Percentiles rank a stretch among this genome's conserved stretches.
These are phyloP conservation scores for Leishmania tarentolae DNA, from an alignment of 208 protist genomes.

Conservation along the genomic window DNA sequence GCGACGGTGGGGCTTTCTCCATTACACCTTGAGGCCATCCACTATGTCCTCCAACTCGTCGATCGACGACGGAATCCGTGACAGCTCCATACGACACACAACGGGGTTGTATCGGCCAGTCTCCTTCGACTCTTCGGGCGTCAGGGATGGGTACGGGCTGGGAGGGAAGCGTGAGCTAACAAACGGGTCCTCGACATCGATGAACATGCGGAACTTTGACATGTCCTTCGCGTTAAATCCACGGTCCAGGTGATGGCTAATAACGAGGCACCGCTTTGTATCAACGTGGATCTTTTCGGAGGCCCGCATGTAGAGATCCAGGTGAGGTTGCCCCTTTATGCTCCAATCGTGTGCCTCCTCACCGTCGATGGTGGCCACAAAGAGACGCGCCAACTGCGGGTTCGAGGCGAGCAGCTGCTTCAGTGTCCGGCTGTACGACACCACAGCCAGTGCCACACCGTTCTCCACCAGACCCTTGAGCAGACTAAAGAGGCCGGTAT, in stretches of 20 bases:
- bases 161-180: conserved; percentile 49
- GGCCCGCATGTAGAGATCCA: conserved; percentile 76
- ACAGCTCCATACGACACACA: conserved; percentile 55
- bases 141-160: conserved; percentile 56
- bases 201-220: conserved; percentile 84
- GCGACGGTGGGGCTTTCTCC: too few relatives aligned
- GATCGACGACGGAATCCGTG: conserved; percentile 64
- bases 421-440: conserved; percentile 82
- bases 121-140: conserved; percentile 20
- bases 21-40: conserved; percentile 27
- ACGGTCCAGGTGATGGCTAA: conserved; percentile 80
- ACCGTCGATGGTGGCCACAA: conserved; percentile 83
- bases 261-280: conserved; percentile 71
- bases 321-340: conserved; percentile 79
- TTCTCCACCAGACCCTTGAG: conserved; percentile 58
- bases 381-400: conserved; percentile 60
- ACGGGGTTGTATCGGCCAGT: conserved; percentile 54
- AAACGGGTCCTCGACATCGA: conserved; percentile 89
- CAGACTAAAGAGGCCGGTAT: conserved; percentile 53
- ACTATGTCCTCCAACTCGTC: conserved; percentile 85
- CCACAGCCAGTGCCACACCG: conserved; percentile 72
- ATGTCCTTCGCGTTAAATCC: conserved; percentile 67
- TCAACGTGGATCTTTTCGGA: conserved; percentile 89
- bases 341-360: conserved; percentile 83
- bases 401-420: conserved; percentile 61